These are phyloP conservation scores for Hibiscus trionum DNA, from an alignment of 345 rosid genomes.

Conservation along the genomic window DNA sequence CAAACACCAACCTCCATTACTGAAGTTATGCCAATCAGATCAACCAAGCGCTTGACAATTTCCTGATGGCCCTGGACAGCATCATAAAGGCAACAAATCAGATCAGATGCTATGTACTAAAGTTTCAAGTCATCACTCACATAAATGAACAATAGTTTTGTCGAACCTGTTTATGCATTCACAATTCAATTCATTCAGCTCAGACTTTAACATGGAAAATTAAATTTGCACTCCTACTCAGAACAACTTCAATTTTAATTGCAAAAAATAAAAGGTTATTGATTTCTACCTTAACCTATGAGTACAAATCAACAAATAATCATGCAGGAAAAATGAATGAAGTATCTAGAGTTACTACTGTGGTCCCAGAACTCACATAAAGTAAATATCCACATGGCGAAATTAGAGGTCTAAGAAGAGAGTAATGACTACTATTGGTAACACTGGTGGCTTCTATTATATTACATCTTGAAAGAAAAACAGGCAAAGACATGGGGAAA, in stretches of 20 bases:
- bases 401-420: not conserved
- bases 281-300: not conserved
- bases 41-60: slow-evolving; percentile 62
- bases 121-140: not conserved
- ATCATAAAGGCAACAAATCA: slow-evolving; percentile 14
- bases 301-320: not conserved
- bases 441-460: not conserved
- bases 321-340: not conserved
- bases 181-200: not conserved
- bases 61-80: slow-evolving; percentile 63
- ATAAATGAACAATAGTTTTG: not conserved
- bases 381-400: not conserved
- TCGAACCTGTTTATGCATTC: not conserved
- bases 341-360: not conserved
- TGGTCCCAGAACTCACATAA: not conserved
- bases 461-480: not conserved
- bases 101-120: not conserved
- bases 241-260: not conserved
- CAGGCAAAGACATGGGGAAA: not conserved
- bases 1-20: slow-evolving; percentile 79
- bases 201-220: not conserved
- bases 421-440: not conserved
- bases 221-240: not conserved
- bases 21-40: slow-evolving; percentile 86
- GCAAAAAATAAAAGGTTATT: not conserved